Conservation (phyloP, 345 rosid species). For the Erysimum cheiranthoides region DNA sequence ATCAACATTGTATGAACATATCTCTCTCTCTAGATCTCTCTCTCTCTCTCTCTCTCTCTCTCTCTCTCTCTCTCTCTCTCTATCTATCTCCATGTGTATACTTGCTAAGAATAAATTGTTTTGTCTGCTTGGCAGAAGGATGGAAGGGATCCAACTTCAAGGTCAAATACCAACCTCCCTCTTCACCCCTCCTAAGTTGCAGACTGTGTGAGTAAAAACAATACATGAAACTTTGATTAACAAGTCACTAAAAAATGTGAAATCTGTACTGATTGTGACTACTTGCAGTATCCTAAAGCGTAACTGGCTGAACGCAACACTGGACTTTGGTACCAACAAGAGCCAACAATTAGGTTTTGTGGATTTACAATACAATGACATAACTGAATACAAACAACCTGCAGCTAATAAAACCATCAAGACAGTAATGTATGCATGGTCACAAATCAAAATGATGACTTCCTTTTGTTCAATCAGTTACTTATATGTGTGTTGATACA, state of each 20-base stretch:
- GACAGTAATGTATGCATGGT: neutral
- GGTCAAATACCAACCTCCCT: neutral
- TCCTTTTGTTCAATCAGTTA: neutral
- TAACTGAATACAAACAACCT: neutral
- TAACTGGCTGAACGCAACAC: neutral
- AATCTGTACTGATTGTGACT: neutral
- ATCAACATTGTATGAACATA: constrained; percentile 68
- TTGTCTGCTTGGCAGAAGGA: neutral
- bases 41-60: neutral
- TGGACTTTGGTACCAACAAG: neutral
- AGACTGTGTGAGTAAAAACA: constrained; percentile 4
- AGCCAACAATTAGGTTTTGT: neutral
- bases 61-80: constrained; percentile 18
- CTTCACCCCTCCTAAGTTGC: neutral
- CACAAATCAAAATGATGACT: neutral
- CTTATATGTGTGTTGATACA: neutral
- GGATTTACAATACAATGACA: constrained; percentile 9
- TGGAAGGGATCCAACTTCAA: neutral
- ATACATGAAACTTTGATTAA: neutral
- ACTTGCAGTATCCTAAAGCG: neutral
- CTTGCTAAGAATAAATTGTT: neutral
- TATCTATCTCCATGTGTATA: neutral
- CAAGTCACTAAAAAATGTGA: neutral
- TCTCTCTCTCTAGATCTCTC: constrained; percentile 10
- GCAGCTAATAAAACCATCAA: neutral